Evolutionary conservation across 768 basidiomycete species (phyloP), one percentile per base, ranked within the genome.

Genomic region (Leccinum subtestaceum): DNA sequence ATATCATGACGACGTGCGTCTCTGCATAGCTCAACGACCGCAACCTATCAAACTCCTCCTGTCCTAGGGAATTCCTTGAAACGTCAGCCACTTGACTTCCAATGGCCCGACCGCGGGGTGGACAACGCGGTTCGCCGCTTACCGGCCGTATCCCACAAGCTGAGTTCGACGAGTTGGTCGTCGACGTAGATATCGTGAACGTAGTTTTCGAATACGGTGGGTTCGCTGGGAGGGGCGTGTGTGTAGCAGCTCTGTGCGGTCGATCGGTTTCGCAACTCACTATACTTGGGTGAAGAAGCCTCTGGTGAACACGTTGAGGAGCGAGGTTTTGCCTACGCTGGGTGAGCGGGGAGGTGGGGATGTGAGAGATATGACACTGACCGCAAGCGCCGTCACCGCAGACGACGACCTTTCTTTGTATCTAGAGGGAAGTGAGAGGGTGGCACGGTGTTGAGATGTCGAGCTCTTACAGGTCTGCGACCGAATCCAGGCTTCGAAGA

Each of bases 61-160:
- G 94, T 46, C 93, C 93, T 94, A 75, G 54, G 65, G 52, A 55
- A 53, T 59, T 48, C 49, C 75, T 72, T 78, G 64, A 65, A 62
- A 55, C 67, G 70, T 73, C 68, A 72, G 62, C 43, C 43, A 45
- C 43, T 43, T 17, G 40, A 8, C 32, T n/a, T 4, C 17, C 38
- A 40, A 43, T 34, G 9, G 40, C n/a, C 40, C 40, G 40, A 43
- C 40, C 40, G 2, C 40, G 17, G 11, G 56, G 4, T 2, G 29
- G 7, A 17, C 29, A 40, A 25, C 23, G n/a, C 57, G 29, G 19
- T 43, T n/a, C n/a, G 59, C 34, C 34, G 56, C 70, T 59, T 65
- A 94, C 96, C 95, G 48, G 96, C 96, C 48, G 96, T 98, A 72
- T 98, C 96, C 96, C 96, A 98, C 62, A 98, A 71, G 70, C 93